Evolutionary conservation across 2,329 filamentous ascomycete species (phyloP).

Genomic region (Ascochyta lentis): DNA sequence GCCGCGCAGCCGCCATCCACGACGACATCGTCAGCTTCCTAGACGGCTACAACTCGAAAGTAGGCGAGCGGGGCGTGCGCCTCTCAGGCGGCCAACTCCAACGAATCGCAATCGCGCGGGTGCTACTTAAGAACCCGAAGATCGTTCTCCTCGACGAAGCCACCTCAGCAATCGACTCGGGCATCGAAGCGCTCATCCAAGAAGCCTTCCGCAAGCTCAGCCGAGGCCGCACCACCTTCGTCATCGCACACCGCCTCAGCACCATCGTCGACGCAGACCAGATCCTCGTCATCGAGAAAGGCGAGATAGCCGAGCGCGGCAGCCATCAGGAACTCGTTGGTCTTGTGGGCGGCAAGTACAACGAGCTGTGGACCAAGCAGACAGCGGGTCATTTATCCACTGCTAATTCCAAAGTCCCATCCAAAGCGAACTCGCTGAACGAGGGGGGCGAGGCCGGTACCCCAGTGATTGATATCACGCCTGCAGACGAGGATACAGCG

Average conservation of each 20-base stretch:
- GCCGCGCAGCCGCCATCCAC: conserved; percentile 67
- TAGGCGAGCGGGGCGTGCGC: conserved; percentile 50
- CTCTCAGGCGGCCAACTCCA: conserved; percentile 72
- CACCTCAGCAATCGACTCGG: conserved; percentile 83
- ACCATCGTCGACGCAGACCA: conserved; percentile 87
- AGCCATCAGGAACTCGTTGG: conserved; percentile 74
- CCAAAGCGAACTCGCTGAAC: conserved; percentile 25
- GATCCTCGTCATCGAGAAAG: conserved; percentile 78
- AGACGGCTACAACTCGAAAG: conserved; percentile 49
- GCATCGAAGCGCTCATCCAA: conserved; percentile 71
- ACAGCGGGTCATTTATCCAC: conserved; percentile 49
- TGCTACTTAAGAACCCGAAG: conserved; percentile 80
- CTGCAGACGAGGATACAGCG: conserved; percentile 29
- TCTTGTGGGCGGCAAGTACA: conserved; percentile 76
- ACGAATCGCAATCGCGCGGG: conserved; percentile 72
- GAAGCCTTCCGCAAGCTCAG: conserved; percentile 65
- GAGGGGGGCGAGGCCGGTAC: conserved; percentile 15
- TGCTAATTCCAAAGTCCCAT: conserved; percentile 23
- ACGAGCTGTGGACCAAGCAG: conserved; percentile 89
- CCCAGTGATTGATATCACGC: conserved; percentile 34
- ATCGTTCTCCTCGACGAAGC: conserved; percentile 87
- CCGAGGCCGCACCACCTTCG: conserved; percentile 69
- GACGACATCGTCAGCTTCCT: conserved; percentile 68
- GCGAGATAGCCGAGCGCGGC: conserved; percentile 78
- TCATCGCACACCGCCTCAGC: conserved; percentile 79